Evolutionary conservation across 306 rosid genomes (phyloP).

Genomic region (Alnus glutinosa): DNA sequence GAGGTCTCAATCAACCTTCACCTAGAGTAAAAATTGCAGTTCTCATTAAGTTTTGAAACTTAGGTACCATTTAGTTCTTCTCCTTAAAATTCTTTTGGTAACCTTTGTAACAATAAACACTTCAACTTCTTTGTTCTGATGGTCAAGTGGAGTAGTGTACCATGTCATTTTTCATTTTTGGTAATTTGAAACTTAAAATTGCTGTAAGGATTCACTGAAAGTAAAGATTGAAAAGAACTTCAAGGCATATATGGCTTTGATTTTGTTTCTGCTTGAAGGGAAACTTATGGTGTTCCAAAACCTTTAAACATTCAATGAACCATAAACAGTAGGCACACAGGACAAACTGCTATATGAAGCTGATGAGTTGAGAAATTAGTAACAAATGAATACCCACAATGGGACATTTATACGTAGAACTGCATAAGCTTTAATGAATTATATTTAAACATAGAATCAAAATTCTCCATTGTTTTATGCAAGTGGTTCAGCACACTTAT

Average conservation of each 20-base stretch:
- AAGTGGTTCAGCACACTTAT: background rate
- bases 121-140: background rate
- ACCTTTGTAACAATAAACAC: background rate
- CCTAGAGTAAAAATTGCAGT: background rate
- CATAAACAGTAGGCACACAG: background rate
- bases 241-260: background rate
- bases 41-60: background rate
- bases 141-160: background rate
- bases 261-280: background rate
- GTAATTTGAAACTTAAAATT: background rate
- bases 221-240: background rate
- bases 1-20: background rate
- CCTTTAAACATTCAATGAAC: background rate
- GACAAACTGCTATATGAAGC: background rate
- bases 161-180: conserved; percentile 7
- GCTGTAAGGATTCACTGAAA: conserved; percentile 1
- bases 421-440: background rate
- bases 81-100: background rate
- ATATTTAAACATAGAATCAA: background rate
- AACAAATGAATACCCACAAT: background rate
- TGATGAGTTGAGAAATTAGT: background rate
- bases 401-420: background rate
- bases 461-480: background rate
- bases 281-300: background rate
- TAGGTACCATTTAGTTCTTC: background rate